A percentile compares a stretch with the other conserved stretches of the same genome.
Conservation (phyloP, 176 grass and related monocot genomes). For the Aechmea fasciata region DNA sequence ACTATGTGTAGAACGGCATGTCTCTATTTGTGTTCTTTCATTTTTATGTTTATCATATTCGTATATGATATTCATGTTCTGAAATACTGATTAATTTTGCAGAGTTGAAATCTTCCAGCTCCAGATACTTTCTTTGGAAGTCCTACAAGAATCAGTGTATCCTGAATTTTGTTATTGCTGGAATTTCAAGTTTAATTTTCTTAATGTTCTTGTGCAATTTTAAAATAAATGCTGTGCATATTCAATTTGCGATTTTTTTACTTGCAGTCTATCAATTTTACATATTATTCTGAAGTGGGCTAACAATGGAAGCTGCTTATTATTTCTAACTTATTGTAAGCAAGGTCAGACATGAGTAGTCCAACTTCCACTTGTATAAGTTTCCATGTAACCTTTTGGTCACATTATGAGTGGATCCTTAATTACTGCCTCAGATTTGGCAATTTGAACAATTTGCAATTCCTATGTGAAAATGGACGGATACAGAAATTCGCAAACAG, state of each 20-base stretch:
- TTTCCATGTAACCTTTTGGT: neutral
- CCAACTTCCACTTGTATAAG: neutral
- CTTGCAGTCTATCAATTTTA: neutral
- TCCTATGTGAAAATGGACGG: conserved; percentile 76
- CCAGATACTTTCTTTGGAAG: conserved; percentile 74
- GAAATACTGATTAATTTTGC: conserved; percentile 18
- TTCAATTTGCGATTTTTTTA: neutral
- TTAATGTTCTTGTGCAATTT: neutral
- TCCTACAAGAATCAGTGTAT: conserved; percentile 81
- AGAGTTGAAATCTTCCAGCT: conserved; percentile 68
- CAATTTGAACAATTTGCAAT: conserved; percentile 59
- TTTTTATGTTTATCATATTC: conserved; percentile 10
- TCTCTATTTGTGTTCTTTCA: neutral
- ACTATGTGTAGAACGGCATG: neutral
- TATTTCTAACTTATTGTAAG: neutral
- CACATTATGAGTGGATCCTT: conserved; percentile 36
- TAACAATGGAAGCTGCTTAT: neutral
- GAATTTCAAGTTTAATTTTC: conserved; percentile 6
- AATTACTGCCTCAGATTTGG: conserved; percentile 59
- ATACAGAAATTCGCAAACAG: conserved; percentile 84
- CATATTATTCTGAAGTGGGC: neutral
- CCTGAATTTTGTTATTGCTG: conserved; percentile 32
- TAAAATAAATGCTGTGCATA: neutral
- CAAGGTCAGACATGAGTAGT: neutral
- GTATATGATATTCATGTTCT: neutral